These are phyloP conservation scores for Cercospora brassicicola DNA, from an alignment of 2,329 filamentous ascomycete species.

Conservation along the genomic window DNA sequence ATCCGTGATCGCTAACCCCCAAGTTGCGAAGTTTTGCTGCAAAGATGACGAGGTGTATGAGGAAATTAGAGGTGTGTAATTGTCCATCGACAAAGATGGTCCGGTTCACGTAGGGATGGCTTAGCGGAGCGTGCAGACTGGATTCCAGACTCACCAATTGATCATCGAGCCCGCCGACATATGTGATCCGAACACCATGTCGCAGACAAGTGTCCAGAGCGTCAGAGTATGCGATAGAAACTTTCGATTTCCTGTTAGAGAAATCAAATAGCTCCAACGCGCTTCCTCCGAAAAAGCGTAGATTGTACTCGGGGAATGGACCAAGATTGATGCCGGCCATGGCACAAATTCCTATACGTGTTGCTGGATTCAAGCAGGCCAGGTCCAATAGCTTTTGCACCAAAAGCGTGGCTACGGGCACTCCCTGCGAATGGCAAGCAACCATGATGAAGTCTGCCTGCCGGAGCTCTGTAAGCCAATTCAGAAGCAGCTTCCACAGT, in stretches of 20 bases:
- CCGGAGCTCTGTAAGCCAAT: slow-evolving; percentile 89
- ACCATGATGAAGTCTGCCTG: slow-evolving; percentile 85
- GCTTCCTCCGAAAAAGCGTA: slow-evolving; percentile 81
- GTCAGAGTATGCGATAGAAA: slow-evolving; percentile 77
- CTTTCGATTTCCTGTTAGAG: slow-evolving; percentile 73
- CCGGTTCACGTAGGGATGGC: slow-evolving; percentile 89
- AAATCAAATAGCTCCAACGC: slow-evolving; percentile 97
- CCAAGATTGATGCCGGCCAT: slow-evolving; percentile 92
- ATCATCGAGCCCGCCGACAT: slow-evolving; percentile 93
- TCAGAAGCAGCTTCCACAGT: slow-evolving; percentile 89
- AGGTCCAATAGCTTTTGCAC: slow-evolving; percentile 89
- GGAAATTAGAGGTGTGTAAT: slow-evolving; percentile 88
- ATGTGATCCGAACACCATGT: slow-evolving; percentile 80
- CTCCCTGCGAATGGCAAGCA: slow-evolving; percentile 94
- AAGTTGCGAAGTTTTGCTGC: slow-evolving; percentile 91
- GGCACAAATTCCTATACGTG: slow-evolving; percentile 80
- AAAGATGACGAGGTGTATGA: slow-evolving; percentile 89
- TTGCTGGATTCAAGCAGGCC: slow-evolving; percentile 69
- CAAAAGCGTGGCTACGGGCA: slow-evolving; percentile 89
- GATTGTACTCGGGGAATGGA: slow-evolving; percentile 89
- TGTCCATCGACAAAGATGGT: slow-evolving; percentile 95
- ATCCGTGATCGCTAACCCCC: slow-evolving; percentile 86
- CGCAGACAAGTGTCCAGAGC: slow-evolving; percentile 72
- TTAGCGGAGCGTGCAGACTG: slow-evolving; percentile 79
- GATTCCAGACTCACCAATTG: slow-evolving; percentile 94